Evolutionary conservation across 1,284 basidiomycete genomes (phyloP), one percentile per base, ranked within the genome.

Genomic region (Cystobasidium pallidum): DNA sequence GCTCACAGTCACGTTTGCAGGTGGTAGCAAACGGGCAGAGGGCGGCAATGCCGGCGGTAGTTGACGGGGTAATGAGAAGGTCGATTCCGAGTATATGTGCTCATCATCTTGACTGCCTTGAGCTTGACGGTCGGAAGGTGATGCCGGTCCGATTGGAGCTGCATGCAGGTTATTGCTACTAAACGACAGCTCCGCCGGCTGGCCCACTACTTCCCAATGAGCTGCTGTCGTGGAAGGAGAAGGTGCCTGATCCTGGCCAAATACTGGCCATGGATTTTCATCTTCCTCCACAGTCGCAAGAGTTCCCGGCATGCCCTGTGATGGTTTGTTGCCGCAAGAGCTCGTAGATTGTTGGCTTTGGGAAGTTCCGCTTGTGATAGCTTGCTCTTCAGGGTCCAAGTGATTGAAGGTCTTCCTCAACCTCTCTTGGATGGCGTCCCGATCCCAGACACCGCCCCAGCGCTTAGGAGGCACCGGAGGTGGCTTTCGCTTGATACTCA

Each of bases 401-500:
- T 43, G 32, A 15, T 43, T 54, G 45, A 59, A 45, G 32, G 34
- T 58, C n/a, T 47, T 34, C 52, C n/a, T 54, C 3, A 71, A 47
- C 8, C 49, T 28, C 13, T 71, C 68, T 55, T 52, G 59, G 19
- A 71, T 52, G 26, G 21, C 49, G 10, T 63, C 49, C 13, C 47
- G 45, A 30, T 71, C 68, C 68, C 68, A 71, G 1, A 71, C 61
- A 2, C 68, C 68, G n/a, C 68, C 73, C 73, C 73, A 74, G 8
- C 73, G 34, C 32, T 68, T 68, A 3, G 73, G 67, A 19, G 73
- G 73, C 7, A 74, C 54, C 21, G 73, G 73, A 11, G 73, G 73
- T 32, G 72, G 72, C 39, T 74, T 74, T 2, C 73, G 73, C 45
- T 70, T 70, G 24, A 74, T 70, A 39, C 67, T 70, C 24, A 74